Base-by-base conservation (phyloP, 306 rosid species). In the Prunus mira region DNA sequence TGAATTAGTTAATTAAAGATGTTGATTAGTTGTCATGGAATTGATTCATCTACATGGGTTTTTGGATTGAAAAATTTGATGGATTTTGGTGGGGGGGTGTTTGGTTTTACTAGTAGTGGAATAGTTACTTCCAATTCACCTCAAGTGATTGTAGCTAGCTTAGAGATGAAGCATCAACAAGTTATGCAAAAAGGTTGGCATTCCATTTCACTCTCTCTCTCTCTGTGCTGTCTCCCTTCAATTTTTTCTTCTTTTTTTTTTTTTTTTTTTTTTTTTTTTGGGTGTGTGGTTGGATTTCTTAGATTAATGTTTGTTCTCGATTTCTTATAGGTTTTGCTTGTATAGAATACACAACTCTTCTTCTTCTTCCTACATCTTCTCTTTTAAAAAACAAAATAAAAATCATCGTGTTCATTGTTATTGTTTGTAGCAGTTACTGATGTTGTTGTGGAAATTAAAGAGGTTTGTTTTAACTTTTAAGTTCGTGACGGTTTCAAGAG, bases 11-110 rank as follows among this genome's bases (percentile, higher is more conserved):
- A 57, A 34, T 61, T 28, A 8, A 55, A 74, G 77, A 71, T 83
- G 86, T 81, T 87, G 77, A 45, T 84, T 47, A 46, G 32, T 47
- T 57, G 15, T 22, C 62, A 46, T 81, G 61, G 34, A 20, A 58
- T 1, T 58, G 10, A 24, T 24, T 61, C 66, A 61, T 61, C 38
- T 75, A 79, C 71, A 43, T 81, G 64, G 61, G 76, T 75, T 55
- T 20, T 79, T 64, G 83, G 87, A 81, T 75, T 84, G 89, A 80
- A 84, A 90, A 89, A 82, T 85, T 52, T 46, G 80, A 78, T 86
- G 93, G 72, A 79, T 63, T 67, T 82, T 65, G 62, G 80, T 81
- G 77, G 47, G 47, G 27, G n/a, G 17, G 17, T 14, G 56, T 56
- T 84, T 82, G 76, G 54, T 73, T 77, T 75, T 22, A 34, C 80